These are phyloP conservation scores for Gossypium lobatum DNA, from an alignment of 441 rosid species.

Conservation along the genomic window DNA sequence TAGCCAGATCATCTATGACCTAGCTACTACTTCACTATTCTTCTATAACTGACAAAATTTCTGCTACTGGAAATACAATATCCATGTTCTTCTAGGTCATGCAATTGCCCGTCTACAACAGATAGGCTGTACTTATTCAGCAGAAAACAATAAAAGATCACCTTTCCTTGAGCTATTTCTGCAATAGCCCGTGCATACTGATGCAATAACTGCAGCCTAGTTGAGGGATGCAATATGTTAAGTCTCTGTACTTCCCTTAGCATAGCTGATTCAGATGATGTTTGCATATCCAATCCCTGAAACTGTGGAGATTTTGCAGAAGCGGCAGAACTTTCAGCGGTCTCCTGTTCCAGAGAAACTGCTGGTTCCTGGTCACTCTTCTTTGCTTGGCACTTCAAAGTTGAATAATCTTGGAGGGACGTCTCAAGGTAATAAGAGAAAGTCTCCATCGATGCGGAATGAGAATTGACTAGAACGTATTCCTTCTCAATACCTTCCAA, in stretches of 20 bases:
- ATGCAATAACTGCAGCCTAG: constrained; percentile 47
- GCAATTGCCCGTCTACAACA: neutral
- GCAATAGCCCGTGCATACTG: constrained; percentile 48
- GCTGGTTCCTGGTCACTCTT: constrained; percentile 31
- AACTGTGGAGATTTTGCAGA: constrained; percentile 23
- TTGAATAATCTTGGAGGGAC: constrained; percentile 46
- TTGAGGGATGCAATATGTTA: constrained; percentile 46
- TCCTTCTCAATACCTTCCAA: constrained; percentile 68
- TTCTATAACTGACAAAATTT: neutral
- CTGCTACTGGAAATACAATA: neutral
- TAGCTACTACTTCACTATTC: neutral
- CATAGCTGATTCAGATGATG: constrained; percentile 30
- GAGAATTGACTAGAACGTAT: constrained; percentile 64
- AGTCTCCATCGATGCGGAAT: constrained; percentile 42
- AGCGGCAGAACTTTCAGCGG: constrained; percentile 18
- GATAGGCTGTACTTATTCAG: neutral
- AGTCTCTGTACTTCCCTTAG: constrained; percentile 47
- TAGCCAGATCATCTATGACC: neutral
- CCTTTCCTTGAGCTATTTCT: constrained; percentile 62
- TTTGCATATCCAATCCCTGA: constrained; percentile 27
- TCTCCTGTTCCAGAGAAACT: constrained; percentile 27
- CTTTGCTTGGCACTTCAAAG: constrained; percentile 29
- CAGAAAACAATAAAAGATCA: neutral
- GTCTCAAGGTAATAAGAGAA: constrained; percentile 51
- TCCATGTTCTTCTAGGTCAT: neutral